A percentile compares a stretch with the other conserved stretches of the same genome.
Conservation (phyloP, 129 eudicot genomes). For the Chrysanthemum seticuspe region DNA sequence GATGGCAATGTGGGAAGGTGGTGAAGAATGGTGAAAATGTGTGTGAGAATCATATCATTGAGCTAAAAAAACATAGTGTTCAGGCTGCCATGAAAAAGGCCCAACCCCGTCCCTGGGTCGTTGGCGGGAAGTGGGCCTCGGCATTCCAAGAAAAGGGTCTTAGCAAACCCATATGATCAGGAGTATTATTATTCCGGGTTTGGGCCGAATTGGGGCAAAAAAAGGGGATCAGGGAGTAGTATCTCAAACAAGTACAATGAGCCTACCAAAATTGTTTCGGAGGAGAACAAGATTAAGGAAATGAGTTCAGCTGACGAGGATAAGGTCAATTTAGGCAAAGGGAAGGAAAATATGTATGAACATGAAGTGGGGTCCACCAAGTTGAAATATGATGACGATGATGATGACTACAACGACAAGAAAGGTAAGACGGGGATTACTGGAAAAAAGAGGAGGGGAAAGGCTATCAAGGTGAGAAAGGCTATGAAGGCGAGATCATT, state of each 20-base stretch:
- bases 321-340: neutral
- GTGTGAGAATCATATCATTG: conserved; percentile 43
- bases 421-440: conserved; percentile 12
- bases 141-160: neutral
- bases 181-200: conserved; percentile 73
- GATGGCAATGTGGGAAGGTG: conserved; percentile 53
- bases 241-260: neutral
- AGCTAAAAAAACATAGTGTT: conserved; percentile 13
- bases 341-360: conserved; percentile 16
- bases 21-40: conserved; percentile 34
- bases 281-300: neutral
- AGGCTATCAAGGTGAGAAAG: conserved; percentile 51
- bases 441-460: conserved; percentile 23
- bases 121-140: neutral
- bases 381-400: conserved; percentile 22
- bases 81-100: conserved; percentile 18
- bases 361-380: neutral
- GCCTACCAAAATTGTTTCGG: neutral
- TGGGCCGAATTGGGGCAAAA: conserved; percentile 82
- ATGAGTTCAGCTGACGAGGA: neutral
- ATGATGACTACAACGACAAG: neutral
- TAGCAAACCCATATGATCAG: conserved; percentile 32
- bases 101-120: neutral
- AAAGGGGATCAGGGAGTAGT: conserved; percentile 31
- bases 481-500: conserved; percentile 60